A percentile compares a stretch with the other conserved stretches of the same genome.
phyloP scores from a whole-genome alignment of 2,329 filamentous ascomycete genomes.

The Nemania abortiva region DNA sequence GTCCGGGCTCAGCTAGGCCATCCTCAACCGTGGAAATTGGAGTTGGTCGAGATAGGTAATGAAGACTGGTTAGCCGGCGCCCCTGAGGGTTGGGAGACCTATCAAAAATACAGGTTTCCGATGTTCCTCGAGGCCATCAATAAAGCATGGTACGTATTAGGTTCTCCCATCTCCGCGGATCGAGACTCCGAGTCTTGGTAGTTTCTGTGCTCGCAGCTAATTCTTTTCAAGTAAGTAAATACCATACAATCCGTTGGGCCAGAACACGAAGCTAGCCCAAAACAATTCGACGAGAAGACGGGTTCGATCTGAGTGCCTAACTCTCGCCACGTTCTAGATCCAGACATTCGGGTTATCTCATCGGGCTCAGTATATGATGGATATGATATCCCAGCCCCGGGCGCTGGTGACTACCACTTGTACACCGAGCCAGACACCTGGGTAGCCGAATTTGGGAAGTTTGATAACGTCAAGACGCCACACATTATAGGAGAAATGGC shows the following conservation, averaged over 20 bases:
- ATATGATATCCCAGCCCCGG: slow-evolving; percentile 57
- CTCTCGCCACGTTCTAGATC: slow-evolving; percentile 51
- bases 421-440: slow-evolving; percentile 65
- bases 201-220: slow-evolving; percentile 2
- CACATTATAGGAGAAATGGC: slow-evolving; percentile 62
- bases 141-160: slow-evolving; percentile 52
- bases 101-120: slow-evolving; percentile 68
- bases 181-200: background rate
- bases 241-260: background rate
- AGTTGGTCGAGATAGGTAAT: slow-evolving; percentile 75
- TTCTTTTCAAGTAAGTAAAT: slow-evolving; percentile 23
- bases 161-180: background rate
- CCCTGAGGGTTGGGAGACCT: slow-evolving; percentile 60
- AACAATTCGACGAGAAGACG: background rate
- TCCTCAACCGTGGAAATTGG: slow-evolving; percentile 69
- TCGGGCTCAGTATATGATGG: slow-evolving; percentile 61
- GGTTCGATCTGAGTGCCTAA: background rate
- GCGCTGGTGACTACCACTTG: slow-evolving; percentile 63
- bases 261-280: background rate
- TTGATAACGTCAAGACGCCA: slow-evolving; percentile 60
- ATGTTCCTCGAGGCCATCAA: slow-evolving; percentile 71
- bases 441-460: slow-evolving; percentile 62
- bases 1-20: slow-evolving; percentile 70
- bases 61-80: slow-evolving; percentile 72
- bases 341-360: slow-evolving; percentile 68